Evolutionary conservation across 257 asterid species (phyloP).

Genomic region (Scutellaria galericulata): DNA sequence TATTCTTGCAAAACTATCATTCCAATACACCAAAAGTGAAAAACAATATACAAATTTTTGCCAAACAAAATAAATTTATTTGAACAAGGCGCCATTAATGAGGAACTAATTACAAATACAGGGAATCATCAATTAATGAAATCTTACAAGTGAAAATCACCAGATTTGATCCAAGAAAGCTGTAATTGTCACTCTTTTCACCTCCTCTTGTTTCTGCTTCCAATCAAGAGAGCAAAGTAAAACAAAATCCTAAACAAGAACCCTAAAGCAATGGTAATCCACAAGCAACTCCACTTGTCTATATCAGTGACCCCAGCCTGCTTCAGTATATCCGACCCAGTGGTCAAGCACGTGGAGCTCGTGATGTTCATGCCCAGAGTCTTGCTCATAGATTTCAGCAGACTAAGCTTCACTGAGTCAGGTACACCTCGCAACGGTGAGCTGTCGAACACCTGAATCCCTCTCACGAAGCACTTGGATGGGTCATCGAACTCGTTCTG

Average conservation of each 20-base stretch:
- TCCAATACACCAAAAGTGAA: too few relatives aligned
- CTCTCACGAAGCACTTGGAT: slow-evolving; percentile 52
- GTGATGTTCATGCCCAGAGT: slow-evolving; percentile 59
- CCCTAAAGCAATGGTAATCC: slow-evolving; percentile 68
- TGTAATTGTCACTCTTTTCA: slow-evolving; percentile 24
- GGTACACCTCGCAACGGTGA: slow-evolving; percentile 50
- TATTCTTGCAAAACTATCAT: too few relatives aligned
- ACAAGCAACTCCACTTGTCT: slow-evolving; percentile 62
- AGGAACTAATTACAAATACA: background rate
- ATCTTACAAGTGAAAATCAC: too few relatives aligned
- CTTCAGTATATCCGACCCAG: slow-evolving; percentile 52
- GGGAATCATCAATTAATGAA: background rate
- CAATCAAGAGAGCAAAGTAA: slow-evolving; percentile 58
- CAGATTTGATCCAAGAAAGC: too few relatives aligned
- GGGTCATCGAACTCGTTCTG: slow-evolving; percentile 66
- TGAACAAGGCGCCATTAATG: background rate
- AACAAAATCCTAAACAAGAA: slow-evolving; percentile 61
- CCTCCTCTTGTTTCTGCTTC: slow-evolving; percentile 62
- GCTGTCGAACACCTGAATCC: slow-evolving; percentile 56
- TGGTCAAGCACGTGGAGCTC: slow-evolving; percentile 54
- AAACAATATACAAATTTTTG: too few relatives aligned
- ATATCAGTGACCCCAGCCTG: slow-evolving; percentile 57
- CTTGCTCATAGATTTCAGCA: slow-evolving; percentile 52
- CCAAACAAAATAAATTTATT: slow-evolving; percentile 6
- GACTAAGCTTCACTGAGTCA: slow-evolving; percentile 40